Percentiles rank a stretch among this genome's conserved stretches.
Conservation (phyloP, 768 basidiomycete genomes). For the Thelephora ganbajun region DNA sequence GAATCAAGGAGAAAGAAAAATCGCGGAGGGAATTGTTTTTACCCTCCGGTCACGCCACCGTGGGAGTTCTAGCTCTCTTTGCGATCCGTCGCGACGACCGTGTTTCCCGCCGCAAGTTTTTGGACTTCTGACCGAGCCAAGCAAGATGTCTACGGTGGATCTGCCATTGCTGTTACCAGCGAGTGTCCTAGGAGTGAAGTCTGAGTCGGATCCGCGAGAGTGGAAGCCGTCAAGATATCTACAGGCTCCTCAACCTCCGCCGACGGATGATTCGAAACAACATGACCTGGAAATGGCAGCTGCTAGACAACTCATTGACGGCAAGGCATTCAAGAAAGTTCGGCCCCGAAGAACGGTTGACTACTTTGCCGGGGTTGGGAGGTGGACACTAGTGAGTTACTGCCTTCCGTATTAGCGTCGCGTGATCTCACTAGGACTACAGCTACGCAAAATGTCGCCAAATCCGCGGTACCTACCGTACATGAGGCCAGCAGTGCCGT, state of each 20-base stretch:
- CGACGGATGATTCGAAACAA: slow-evolving; percentile 63
- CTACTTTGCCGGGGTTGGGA: slow-evolving; percentile 77
- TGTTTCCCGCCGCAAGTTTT: too few relatives aligned
- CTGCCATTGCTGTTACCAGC: too few relatives aligned
- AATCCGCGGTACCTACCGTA: slow-evolving; percentile 63
- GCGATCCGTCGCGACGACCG: too few relatives aligned
- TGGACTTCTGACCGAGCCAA: too few relatives aligned
- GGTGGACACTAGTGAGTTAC: slow-evolving; percentile 68
- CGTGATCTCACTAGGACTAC: neutral
- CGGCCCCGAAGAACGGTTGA: slow-evolving; percentile 90
- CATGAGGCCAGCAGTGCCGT: slow-evolving; percentile 76
- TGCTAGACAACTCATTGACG: slow-evolving; percentile 59
- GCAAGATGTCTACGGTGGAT: too few relatives aligned
- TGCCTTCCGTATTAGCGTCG: neutral
- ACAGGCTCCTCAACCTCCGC: slow-evolving; percentile 60
- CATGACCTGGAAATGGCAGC: slow-evolving; percentile 71
- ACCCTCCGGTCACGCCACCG: neutral
- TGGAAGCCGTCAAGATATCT: slow-evolving; percentile 69
- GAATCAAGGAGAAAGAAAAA: slow-evolving; percentile 9
- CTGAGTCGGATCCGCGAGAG: slow-evolving; percentile 24
- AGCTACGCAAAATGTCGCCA: slow-evolving; percentile 71
- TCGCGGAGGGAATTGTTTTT: neutral
- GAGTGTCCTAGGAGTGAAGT: too few relatives aligned
- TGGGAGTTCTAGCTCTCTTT: neutral
- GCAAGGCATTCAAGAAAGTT: slow-evolving; percentile 80